A percentile compares a stretch with the other conserved stretches of the same genome.
phyloP scores from a whole-genome alignment of 805 yeast species.

The Maudiozyma barnettii region DNA sequence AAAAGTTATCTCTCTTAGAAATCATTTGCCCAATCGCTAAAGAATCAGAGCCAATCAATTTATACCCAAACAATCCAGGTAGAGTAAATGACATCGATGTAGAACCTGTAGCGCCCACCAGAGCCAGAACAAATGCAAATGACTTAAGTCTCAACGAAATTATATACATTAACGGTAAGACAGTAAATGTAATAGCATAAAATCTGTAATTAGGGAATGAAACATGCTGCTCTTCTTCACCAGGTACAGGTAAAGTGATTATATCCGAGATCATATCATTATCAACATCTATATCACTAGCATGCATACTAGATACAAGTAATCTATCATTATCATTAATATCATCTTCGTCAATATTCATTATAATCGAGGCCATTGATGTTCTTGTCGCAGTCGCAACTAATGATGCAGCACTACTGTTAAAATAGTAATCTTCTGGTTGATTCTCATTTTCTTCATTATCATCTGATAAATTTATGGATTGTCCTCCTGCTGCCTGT shows the following conservation, averaged over 20 bases:
- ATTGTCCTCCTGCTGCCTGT: not conserved
- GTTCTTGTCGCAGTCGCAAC: not conserved
- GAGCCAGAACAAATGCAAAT: constrained; percentile 70
- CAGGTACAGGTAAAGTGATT: constrained; percentile 2
- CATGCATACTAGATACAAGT: constrained; percentile 3
- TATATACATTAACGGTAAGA: constrained; percentile 43
- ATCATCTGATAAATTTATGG: not conserved
- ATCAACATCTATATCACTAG: constrained; percentile 3
- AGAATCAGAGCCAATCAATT: constrained; percentile 40
- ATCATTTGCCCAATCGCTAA: constrained; percentile 24
- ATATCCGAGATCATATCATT: constrained; percentile 1
- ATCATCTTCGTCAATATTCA: constrained; percentile 8
- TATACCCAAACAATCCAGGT: constrained; percentile 82
- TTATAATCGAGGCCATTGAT: constrained; percentile 7
- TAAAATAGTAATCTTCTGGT: constrained; percentile 3
- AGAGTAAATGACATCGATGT: constrained; percentile 84
- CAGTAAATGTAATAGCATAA: constrained; percentile 34
- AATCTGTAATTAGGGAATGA: constrained; percentile 18
- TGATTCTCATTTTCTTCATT: constrained; percentile 5
- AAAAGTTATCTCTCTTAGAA: constrained; percentile 19
- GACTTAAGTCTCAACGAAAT: constrained; percentile 62
- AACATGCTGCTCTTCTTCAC: constrained; percentile 10
- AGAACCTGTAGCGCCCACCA: constrained; percentile 91
- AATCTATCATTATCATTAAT: constrained; percentile 8
- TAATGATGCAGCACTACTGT: not conserved